Base-by-base conservation (phyloP, 495 filamentous ascomycete species). In the Penicillium antarcticum region DNA sequence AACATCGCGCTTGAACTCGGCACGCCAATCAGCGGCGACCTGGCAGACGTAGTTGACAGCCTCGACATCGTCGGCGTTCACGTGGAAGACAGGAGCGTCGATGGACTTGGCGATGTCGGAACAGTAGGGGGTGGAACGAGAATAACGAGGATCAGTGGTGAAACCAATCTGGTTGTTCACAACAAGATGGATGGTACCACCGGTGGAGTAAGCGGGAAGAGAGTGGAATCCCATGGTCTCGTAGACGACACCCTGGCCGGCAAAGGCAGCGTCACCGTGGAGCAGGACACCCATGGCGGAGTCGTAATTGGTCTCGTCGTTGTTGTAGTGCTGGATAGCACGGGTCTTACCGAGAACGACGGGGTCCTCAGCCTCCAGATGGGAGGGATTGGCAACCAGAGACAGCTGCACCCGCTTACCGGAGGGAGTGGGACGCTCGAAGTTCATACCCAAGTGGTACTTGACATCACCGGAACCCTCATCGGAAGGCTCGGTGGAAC, bases 101-200 rank as follows among this genome's bases (percentile, higher is more conserved):
- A 97, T 96, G 19, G 92, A 86, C 79, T 97, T 98, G 65, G 94
- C 95, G 65, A 98, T 96, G 70, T 98, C 94, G 14, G 94, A 96
- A 75, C 94, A 98, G 80, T 98, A 98, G 48, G 94, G 89, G 41
- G 94, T 98, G 18, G 94, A 98, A 58, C 94, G 91, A 59, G 94
- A 82, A 68, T 92, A 97, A 50, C 94, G 91, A 57, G 94, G 94
- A 68, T 98, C 94, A n/a, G 94, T 98, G 47, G 94, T 98, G 80
- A 98, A 98, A 68, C 94, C 94, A 68, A 98, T 98, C 78, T 98
- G 94, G 81, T 98, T 98, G 84, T 98, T 98, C 58, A 97, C 91
- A 42, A 98, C 84, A 56, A 98, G 77, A 74, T 98, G 94, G 67
- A 98, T 90, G 44, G 94, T 98, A 61, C 94, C 94, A 61, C 94